Evolutionary conservation across 441 rosid genomes (phyloP).

Genomic region (Viola pubescens): DNA sequence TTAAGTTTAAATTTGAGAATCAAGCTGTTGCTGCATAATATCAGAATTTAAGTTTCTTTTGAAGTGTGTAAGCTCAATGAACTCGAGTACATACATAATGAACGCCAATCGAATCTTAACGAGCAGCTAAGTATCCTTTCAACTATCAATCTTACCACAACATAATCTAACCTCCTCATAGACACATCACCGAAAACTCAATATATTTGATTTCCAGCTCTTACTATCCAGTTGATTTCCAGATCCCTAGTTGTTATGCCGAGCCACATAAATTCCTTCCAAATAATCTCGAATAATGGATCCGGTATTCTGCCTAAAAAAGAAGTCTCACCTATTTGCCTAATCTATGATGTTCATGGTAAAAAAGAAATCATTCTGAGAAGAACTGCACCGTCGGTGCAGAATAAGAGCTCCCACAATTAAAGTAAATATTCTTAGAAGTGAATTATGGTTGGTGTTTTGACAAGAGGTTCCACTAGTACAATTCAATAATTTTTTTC

Average conservation of each 20-base stretch:
- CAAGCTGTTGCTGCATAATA: too few species aligned
- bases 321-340: neutral
- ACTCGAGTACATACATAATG: too few species aligned
- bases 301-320: neutral
- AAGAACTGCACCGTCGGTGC: neutral
- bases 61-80: neutral
- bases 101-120: too few species aligned
- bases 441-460: neutral
- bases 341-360: neutral
- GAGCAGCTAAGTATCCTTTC: neutral
- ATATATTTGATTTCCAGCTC: too few species aligned
- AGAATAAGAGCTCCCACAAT: neutral
- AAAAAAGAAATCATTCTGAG: neutral
- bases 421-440: neutral
- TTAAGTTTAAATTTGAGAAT: slow-evolving; percentile 13
- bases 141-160: too few species aligned
- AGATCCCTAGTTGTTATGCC: too few species aligned
- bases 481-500: neutral
- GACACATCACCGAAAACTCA: too few species aligned
- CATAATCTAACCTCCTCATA: too few species aligned
- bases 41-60: neutral
- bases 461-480: neutral
- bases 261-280: too few species aligned
- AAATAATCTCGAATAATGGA: neutral
- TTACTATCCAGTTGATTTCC: too few species aligned